Base-by-base conservation (phyloP, 345 rosid species). In the Toxicodendron radicans region DNA sequence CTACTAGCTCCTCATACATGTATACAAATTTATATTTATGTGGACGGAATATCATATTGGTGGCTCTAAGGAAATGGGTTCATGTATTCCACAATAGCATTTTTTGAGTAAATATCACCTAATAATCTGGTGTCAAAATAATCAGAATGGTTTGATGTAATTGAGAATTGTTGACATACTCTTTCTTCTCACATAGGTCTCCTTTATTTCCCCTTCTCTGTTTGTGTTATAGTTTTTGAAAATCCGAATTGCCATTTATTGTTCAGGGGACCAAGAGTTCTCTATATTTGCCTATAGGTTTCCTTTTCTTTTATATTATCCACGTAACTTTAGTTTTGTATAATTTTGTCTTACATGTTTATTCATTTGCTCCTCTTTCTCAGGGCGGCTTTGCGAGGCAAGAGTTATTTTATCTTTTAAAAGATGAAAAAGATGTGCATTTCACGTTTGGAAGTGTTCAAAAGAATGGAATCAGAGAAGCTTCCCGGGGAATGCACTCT, bases 341-440 rank as follows among this genome's bases (percentile, higher is more conserved):
- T 18, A 57, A 52, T 72, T 54, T 59, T 54, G 23, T 61, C 10
- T 24, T n/a, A 17, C 49, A 64, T 32, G 67, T 59, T 59, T 57
- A 32, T 24, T 10, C 41, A 63, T 71, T 30, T 13, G 1, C 73
- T 66, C 60, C 53, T 60, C 58, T 35, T 53, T 9, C 73, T 66
- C 83, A 96, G 99, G 98, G 97, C 41, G 99, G 99, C 45, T 80
- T 81, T 64, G 94, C 85, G 30, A 76, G 99, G 68, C 97, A 96
- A 75, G 93, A 96, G 76, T 76, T 96, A 51, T 92, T 79, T 77
- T 75, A 86, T 67, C 93, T 90, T 73, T 82, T 95, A 4, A 93
- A 85, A 84, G 87, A 87, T 54, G 95, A 93, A 78, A 89, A 92
- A 79, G 90, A 88, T 33, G 98, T 95, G 35, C 97, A 93, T 73